Base-by-base conservation (phyloP, 1,284 basidiomycete species). In the Apiotrichum mycotoxinovorans region DNA sequence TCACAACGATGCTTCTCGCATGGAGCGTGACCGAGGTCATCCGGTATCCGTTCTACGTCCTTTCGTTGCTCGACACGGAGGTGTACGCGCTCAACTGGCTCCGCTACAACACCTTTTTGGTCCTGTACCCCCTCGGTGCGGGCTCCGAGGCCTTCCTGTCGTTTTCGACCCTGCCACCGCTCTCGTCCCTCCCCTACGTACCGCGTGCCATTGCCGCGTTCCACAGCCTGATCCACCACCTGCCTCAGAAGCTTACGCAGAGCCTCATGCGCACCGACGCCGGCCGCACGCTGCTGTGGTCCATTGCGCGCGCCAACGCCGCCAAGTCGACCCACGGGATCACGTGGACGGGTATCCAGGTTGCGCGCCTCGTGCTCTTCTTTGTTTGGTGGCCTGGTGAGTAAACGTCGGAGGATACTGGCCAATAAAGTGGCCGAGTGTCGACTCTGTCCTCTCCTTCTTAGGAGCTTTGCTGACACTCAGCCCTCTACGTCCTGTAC, bases 11-110 rank as follows among this genome's bases (percentile, higher is more conserved):
- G 91, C 83, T 98, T 52, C 78, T 96, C 62, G 91, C 95, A 0
- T 99, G 95, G 95, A 87, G 89, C 2, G 66, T 88, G 57, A 92
- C 93, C 41, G 95, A 99, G 76, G 84, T 92, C 52, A 85, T 96
- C 61, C 89, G 95, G 27, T 98, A 98, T 78, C 78, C 86, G 10
- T 96, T 89, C 80, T 99, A 98, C 78, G 86, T 88, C 4, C 81
- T 82, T 68, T 81, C 81, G 47, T 83, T 97, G 11, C 67, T 89
- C 45, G 83, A 82, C 9, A 63, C 75, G 61, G 73, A 78, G 58
- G 54, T 74, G 27, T 63, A 68, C 33, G 38, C 66, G 15, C 69
- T 81, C 43, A 74, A 79, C 57, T 81, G 75, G 74, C 67, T 80
- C n/a, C 68, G 80, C 53, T 98, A 98, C 82, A 90, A 92, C 27